Evolutionary conservation across 2,329 filamentous ascomycete species (phyloP).

Genomic region (Talaromyces sp.): DNA sequence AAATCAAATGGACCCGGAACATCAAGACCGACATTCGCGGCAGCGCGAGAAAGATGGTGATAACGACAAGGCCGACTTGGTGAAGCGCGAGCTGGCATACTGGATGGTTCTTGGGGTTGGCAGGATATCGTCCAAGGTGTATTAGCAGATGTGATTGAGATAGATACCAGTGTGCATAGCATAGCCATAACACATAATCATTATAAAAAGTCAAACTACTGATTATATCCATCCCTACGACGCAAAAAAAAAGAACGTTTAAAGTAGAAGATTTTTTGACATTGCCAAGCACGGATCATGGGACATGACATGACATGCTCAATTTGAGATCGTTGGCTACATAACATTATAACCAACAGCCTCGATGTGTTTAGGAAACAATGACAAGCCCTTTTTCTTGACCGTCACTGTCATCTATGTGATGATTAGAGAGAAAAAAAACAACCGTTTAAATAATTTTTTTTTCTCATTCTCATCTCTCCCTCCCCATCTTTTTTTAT

Average conservation of each 20-base stretch:
- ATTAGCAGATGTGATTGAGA: neutral
- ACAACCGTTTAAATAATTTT: neutral
- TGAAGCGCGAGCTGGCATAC: constrained; percentile 86
- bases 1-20: constrained; percentile 35
- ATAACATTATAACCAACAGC: neutral
- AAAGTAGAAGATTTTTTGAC: constrained; percentile 15
- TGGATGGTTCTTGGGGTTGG: constrained; percentile 93
- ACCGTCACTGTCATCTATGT: constrained; percentile 1
- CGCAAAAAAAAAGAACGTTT: neutral
- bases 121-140: constrained; percentile 54
- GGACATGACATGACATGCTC: constrained; percentile 16
- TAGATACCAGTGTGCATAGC: neutral
- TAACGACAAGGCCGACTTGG: constrained; percentile 55
- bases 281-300: constrained; percentile 11
- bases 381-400: neutral
- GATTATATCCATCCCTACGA: neutral
- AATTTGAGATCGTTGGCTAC: constrained; percentile 4
- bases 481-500: constrained; percentile 1
- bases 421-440: neutral
- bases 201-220: neutral
- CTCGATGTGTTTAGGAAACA: neutral
- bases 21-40: constrained; percentile 4
- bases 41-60: constrained; percentile 1
- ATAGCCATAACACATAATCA: neutral
- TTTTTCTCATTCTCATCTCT: constrained; percentile 8